phyloP scores from a whole-genome alignment of 208 protist species.

The Trypanosoma lewisi region DNA sequence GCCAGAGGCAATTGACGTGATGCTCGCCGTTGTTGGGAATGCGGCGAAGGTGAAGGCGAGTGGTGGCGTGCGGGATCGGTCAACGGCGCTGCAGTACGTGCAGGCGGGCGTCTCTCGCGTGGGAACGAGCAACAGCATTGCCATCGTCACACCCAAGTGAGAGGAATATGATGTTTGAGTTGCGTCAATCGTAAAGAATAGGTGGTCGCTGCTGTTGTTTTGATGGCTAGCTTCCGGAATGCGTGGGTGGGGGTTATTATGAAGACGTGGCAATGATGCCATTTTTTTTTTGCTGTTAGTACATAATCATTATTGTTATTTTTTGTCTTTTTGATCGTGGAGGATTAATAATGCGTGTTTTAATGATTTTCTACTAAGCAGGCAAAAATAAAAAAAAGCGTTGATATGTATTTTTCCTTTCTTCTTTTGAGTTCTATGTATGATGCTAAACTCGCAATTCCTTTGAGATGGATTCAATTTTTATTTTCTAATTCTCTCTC shows the following conservation, averaged over 20 bases:
- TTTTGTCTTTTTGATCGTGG: not conserved
- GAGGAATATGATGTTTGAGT: not conserved
- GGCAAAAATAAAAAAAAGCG: not conserved
- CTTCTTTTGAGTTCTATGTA: too few relatives aligned
- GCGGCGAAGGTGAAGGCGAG: conserved; percentile 82
- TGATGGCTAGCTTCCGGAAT: too few relatives aligned
- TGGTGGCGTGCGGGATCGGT: conserved; percentile 86
- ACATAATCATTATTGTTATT: not conserved
- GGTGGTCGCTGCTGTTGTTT: too few relatives aligned
- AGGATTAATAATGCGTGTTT: too few relatives aligned
- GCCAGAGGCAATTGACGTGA: conserved; percentile 83
- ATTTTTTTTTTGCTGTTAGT: too few relatives aligned
- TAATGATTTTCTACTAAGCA: too few relatives aligned
- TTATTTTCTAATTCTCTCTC: too few relatives aligned
- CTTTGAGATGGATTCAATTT: too few relatives aligned
- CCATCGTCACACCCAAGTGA: conserved; percentile 40
- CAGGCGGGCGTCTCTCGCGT: conserved; percentile 83
- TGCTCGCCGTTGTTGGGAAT: conserved; percentile 90
- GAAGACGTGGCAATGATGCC: too few relatives aligned
- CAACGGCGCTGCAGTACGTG: conserved; percentile 80
- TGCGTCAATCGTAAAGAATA: too few relatives aligned
- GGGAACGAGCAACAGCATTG: conserved; percentile 88
- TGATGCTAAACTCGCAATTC: too few relatives aligned
- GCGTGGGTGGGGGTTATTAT: too few relatives aligned
- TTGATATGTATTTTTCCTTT: not conserved